Evolutionary conservation across 2,329 filamentous ascomycete species (phyloP), one percentile per base, ranked within the genome.

Genomic region (Ophiobolus disseminans): DNA sequence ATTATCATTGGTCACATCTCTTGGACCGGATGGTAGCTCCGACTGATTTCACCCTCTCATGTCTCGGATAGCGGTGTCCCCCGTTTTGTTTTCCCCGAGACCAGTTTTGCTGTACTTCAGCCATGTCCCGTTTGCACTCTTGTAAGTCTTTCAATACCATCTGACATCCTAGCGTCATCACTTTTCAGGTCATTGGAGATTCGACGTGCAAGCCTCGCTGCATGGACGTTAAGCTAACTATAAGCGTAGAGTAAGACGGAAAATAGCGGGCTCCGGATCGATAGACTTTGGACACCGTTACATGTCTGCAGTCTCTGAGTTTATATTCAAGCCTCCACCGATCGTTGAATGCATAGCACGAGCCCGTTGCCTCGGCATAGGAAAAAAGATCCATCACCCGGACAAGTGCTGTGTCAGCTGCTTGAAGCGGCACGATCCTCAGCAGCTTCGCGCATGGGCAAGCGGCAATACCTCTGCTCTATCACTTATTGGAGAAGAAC

Each of bases 311-410:
- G 34, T 43, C 30, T 37, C 48, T 41, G 41, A 48, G 21, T 34
- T 46, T 21, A 30, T 41, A 8, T 66, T 68, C 49, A 64, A 58
- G 39, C 53, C 59, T 49, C 63, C 63, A 40, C 60, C 63, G 25
- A 55, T 56, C 39, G 58, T 63, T 39, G 51, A 59, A 45, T 68
- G 64, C 38, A 34, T 65, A 20, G 56, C 53, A 37, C 49, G 45
- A 43, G 34, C 48, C 17, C 49, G 45, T 43, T 67, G 64, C 53
- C 57, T 68, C 40, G 58, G 65, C 41, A 59, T 67, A 38, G 62
- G 63, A 32, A 65, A 57, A 55, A 67, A 66, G 45, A 35, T 64
- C 31, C 49, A 60, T 34, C 38, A 48, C 28, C 41, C 58, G 23
- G 48, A 58, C 40, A 45, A 52, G 19, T 51, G 66, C 28, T 67